Percentiles rank a stretch among this genome's conserved stretches.
phyloP scores from a whole-genome alignment of 2,329 filamentous ascomycete species.

The Phaeosphaeria sp. region DNA sequence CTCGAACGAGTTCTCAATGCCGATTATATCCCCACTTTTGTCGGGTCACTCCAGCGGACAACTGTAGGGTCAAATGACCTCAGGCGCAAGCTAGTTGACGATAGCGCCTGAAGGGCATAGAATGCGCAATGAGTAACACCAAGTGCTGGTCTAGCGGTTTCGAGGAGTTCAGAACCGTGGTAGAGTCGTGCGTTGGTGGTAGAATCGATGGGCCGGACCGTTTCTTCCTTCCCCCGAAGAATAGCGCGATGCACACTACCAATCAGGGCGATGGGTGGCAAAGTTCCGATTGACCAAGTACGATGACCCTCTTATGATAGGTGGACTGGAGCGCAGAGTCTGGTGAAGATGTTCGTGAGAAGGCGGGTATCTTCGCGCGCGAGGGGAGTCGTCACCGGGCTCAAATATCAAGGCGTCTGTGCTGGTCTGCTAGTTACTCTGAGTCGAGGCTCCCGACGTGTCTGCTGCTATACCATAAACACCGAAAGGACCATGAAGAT shows the following conservation, averaged over 20 bases:
- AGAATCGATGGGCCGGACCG: background rate
- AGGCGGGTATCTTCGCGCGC: background rate
- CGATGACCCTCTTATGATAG: background rate
- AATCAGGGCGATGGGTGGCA: background rate
- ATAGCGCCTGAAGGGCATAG: background rate
- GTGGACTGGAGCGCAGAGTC: background rate
- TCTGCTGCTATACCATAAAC: slow-evolving; percentile 28
- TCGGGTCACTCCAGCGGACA: background rate
- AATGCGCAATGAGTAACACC: background rate
- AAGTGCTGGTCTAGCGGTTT: background rate
- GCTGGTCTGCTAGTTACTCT: background rate
- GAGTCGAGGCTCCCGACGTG: slow-evolving; percentile 21
- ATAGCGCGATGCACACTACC: background rate
- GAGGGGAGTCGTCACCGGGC: background rate
- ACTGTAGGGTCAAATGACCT: background rate
- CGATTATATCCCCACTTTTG: background rate
- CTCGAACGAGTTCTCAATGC: background rate
- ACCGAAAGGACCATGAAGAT: slow-evolving; percentile 20
- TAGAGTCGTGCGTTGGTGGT: background rate
- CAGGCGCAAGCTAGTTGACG: background rate
- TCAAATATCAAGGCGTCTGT: background rate
- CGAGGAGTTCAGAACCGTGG: slow-evolving; percentile 2
- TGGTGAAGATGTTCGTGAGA: background rate
- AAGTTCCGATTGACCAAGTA: background rate
- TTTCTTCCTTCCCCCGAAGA: background rate